A percentile compares a stretch with the other conserved stretches of the same genome.
Evolutionary conservation across 208 protist genomes (phyloP).

Genomic region (Acanthamoeba castellanii): DNA sequence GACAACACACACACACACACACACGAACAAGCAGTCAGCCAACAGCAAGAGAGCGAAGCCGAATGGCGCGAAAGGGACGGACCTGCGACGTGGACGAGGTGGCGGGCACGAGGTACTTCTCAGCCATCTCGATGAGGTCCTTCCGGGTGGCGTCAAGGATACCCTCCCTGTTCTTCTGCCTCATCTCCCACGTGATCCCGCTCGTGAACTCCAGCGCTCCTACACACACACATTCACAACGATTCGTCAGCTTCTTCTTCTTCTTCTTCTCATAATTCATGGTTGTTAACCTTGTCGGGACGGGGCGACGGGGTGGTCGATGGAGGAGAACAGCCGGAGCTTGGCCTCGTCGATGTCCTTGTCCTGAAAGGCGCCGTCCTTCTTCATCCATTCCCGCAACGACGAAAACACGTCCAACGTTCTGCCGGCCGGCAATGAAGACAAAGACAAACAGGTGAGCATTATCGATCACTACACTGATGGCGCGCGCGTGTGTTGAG

Average conservation of each 20-base stretch:
- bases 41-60: background rate
- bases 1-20: background rate
- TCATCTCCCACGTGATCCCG: constrained; percentile 74
- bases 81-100: background rate
- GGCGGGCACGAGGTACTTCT: constrained; percentile 59
- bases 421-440: background rate
- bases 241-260: background rate
- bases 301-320: constrained; percentile 70
- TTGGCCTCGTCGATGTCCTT: constrained; percentile 76
- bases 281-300: constrained; percentile 15
- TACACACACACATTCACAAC: background rate
- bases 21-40: background rate
- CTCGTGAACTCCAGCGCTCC: constrained; percentile 60
- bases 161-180: constrained; percentile 60
- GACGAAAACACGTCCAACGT: constrained; percentile 55
- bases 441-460: background rate
- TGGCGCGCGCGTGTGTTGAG: too few relatives aligned
- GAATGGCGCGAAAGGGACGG: background rate
- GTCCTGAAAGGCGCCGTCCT: constrained; percentile 33
- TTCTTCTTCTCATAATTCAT: background rate
- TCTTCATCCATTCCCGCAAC: constrained; percentile 30
- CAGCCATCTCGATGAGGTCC: constrained; percentile 66
- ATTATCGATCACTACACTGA: background rate
- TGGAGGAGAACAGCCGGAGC: constrained; percentile 62
- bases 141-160: constrained; percentile 23